phyloP scores from a whole-genome alignment of 2,329 filamentous ascomycete genomes.

The Penicillium paneum region DNA sequence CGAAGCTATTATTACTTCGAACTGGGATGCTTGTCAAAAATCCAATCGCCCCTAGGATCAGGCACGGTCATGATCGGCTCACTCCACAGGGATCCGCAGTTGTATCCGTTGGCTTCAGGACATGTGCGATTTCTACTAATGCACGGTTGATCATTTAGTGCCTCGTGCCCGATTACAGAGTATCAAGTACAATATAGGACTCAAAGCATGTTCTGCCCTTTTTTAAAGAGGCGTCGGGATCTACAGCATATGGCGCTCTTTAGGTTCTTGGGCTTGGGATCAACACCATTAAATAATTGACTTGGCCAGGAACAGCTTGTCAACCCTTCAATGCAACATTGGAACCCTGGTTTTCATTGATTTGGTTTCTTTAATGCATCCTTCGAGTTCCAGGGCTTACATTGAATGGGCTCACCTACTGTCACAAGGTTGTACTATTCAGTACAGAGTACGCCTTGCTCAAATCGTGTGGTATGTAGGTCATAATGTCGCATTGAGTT shows the following conservation, averaged over 20 bases:
- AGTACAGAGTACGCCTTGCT: not conserved
- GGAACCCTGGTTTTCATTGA: not conserved
- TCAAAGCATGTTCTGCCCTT: not conserved
- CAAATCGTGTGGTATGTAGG: not conserved
- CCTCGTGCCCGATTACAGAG: not conserved
- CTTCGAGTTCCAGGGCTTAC: not conserved
- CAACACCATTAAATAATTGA: not conserved
- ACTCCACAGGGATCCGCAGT: slow-evolving; percentile 6
- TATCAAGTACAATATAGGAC: not conserved
- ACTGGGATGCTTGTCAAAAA: not conserved
- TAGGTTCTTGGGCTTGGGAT: not conserved
- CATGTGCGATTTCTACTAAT: not conserved
- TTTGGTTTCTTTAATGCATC: not conserved
- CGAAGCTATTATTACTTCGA: not conserved
- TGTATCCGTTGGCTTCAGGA: not conserved
- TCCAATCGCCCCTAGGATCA: not conserved
- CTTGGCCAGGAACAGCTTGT: not conserved
- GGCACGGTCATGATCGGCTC: slow-evolving; percentile 2
- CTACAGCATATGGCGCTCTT: not conserved
- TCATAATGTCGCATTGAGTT: not conserved
- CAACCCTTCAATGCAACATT: not conserved
- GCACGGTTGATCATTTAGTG: not conserved
- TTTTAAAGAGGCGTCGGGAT: too few species aligned
- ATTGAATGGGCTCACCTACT: not conserved
- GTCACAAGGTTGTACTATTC: not conserved